These are phyloP conservation scores for Cucurbita moschata DNA, from an alignment of 306 rosid species.

Conservation along the genomic window DNA sequence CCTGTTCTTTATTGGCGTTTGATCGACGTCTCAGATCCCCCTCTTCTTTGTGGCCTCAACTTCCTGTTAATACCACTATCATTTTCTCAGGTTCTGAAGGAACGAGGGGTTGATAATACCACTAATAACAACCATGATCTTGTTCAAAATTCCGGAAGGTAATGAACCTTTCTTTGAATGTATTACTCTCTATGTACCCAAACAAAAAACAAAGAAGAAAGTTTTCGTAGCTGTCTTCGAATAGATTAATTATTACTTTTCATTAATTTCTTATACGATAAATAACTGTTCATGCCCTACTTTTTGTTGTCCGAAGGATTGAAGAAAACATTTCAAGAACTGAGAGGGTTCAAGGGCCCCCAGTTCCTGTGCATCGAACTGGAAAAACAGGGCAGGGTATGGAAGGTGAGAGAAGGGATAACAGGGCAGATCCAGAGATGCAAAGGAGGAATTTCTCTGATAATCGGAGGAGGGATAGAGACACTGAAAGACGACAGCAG, in stretches of 20 bases:
- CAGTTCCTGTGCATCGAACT: slow-evolving; percentile 21
- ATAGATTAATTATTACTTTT: background rate
- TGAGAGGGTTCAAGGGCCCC: slow-evolving; percentile 37
- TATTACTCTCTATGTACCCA: background rate
- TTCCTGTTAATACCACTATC: slow-evolving; percentile 8
- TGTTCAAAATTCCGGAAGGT: slow-evolving; percentile 55
- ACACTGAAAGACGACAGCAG: slow-evolving; percentile 42
- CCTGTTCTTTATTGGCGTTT: background rate
- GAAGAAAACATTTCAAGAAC: slow-evolving; percentile 38
- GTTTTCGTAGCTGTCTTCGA: background rate
- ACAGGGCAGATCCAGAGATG: slow-evolving; percentile 32
- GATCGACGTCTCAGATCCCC: background rate
- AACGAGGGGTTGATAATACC: slow-evolving; percentile 67
- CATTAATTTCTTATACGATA: background rate
- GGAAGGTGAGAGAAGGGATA: slow-evolving; percentile 54
- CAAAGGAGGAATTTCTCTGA: slow-evolving; percentile 78
- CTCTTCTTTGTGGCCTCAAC: slow-evolving; percentile 2
- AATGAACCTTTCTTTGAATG: slow-evolving; percentile 3
- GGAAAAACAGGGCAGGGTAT: slow-evolving; percentile 47
- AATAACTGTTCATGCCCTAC: background rate
- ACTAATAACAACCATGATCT: slow-evolving; percentile 32
- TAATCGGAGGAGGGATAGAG: slow-evolving; percentile 35
- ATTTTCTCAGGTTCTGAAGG: slow-evolving; percentile 74
- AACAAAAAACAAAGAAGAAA: background rate
- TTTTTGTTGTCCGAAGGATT: slow-evolving; percentile 32